A percentile compares a stretch with the other conserved stretches of the same genome.
Evolutionary conservation across 805 yeast genomes (phyloP).

Genomic region (Saturnispora gosingensis): DNA sequence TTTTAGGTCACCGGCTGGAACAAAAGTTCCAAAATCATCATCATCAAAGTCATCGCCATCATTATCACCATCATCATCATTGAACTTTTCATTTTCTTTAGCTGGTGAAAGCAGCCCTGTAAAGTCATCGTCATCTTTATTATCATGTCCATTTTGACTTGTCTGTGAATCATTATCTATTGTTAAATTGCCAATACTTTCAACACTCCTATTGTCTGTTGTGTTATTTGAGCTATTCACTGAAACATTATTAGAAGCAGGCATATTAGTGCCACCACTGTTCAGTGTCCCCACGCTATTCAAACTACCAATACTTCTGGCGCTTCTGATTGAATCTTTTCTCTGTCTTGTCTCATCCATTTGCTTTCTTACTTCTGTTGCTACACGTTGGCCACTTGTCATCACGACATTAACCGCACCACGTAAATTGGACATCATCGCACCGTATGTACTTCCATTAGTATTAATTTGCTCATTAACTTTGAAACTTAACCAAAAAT

Average conservation of each 20-base stretch:
- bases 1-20: slow-evolving; percentile 23
- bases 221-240: slow-evolving; percentile 1
- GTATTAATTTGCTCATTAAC: slow-evolving; percentile 33
- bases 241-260: neutral
- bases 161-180: neutral
- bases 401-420: slow-evolving; percentile 86
- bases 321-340: slow-evolving; percentile 7
- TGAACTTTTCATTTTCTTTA: neutral
- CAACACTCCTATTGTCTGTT: slow-evolving; percentile 10
- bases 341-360: slow-evolving; percentile 58
- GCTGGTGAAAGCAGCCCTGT: slow-evolving; percentile 4
- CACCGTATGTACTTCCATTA: slow-evolving; percentile 32
- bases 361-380: slow-evolving; percentile 77
- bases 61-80: neutral
- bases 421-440: slow-evolving; percentile 49
- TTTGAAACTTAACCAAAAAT: slow-evolving; percentile 60
- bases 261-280: neutral
- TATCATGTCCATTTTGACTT: slow-evolving; percentile 1
- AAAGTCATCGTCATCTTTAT: slow-evolving; percentile 5
- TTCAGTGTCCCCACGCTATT: neutral
- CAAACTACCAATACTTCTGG: slow-evolving; percentile 8
- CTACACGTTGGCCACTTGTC: slow-evolving; percentile 89
- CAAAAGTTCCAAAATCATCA: slow-evolving; percentile 28
- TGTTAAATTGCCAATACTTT: slow-evolving; percentile 7
- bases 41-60: slow-evolving; percentile 17